These are phyloP conservation scores for Saturnispora quitensis DNA, from an alignment of 805 yeast species.

Conservation along the genomic window DNA sequence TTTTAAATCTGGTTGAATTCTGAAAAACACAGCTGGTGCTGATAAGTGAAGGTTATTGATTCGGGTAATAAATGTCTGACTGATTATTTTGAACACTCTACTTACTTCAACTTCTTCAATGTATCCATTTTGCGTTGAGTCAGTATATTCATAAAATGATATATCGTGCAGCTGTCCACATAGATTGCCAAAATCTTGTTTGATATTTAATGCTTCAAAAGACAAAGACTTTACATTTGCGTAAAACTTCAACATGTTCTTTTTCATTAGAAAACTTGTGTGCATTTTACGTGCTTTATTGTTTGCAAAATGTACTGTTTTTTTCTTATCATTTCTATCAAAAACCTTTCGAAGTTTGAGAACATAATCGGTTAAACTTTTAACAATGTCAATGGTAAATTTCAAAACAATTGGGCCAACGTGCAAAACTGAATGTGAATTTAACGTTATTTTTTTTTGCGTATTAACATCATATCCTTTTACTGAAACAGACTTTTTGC, in stretches of 20 bases:
- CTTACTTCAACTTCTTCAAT: neutral
- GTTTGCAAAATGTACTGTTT: conserved; percentile 4
- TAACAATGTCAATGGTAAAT: neutral
- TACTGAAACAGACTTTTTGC: conserved; percentile 8
- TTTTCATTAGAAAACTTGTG: conserved; percentile 19
- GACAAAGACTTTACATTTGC: conserved; percentile 12
- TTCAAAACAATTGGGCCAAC: conserved; percentile 10
- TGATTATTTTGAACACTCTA: neutral
- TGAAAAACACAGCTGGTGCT: conserved; percentile 12
- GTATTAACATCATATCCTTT: conserved; percentile 21
- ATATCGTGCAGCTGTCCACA: conserved; percentile 14
- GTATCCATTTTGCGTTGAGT: conserved; percentile 5
- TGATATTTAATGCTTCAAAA: conserved; percentile 15
- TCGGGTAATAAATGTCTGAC: conserved; percentile 6
- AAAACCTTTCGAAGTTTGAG: neutral
- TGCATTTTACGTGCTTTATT: conserved; percentile 19
- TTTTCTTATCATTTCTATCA: neutral
- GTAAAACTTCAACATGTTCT: conserved; percentile 13
- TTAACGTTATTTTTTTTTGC: conserved; percentile 6
- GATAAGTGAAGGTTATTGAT: conserved; percentile 7
- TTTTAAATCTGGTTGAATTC: conserved; percentile 21
- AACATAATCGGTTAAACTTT: neutral
- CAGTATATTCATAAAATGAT: conserved; percentile 13
- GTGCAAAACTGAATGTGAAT: conserved; percentile 2
- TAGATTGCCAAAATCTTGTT: conserved; percentile 28